Evolutionary conservation across 441 rosid genomes (phyloP), one percentile per base, ranked within the genome.

Genomic region (Aquilaria agallochum): DNA sequence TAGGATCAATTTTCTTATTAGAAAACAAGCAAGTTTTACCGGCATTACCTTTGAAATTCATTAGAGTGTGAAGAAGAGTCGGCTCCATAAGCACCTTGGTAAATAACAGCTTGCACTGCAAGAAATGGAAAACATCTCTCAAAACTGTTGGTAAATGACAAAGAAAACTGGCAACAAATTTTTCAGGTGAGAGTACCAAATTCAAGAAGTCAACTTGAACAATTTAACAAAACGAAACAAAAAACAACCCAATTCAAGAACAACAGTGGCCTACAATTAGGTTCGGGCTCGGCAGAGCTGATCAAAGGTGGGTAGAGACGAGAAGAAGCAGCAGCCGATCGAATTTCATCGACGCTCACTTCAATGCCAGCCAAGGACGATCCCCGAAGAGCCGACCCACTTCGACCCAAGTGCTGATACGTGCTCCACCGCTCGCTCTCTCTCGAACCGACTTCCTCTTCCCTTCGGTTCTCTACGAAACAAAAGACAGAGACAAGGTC

Each of bases 331-430:
- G 83, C 74, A 2, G 96, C 96, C 7, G 96, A 80, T 34, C 97
- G 96, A 67, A 94, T 79, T 74, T 94, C 98, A 2, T 84, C 90
- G 34, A 85, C 84, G 77, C 96, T 90, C 58, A 94, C 89, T 52
- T 85, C 92, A 46, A 87, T 74, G 63, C 90, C 94, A 55, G 80
- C 86, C 79, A 83, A 74, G 2, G 83, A 78, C 56, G 89, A 74
- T 44, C 87, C 78, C 9, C 88, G 92, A 65, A 90, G 76, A 49
- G 68, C 75, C 0, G 96, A 84, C 63, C 88, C 87, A 5, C 77
- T 70, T 74, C 97, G 76, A 13, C 85, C 91, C 9, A 94, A 74
- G 70, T 85, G 69, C 74, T 85, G 91, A 56, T 94, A 94, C 11
- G 95, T 76, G 66, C 90, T 87, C 92, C 81, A 79, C 68, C 72